Evolutionary conservation across 106 monocot genomes (phyloP), one percentile per base, ranked within the genome.

Genomic region (Triglochin maritima): DNA sequence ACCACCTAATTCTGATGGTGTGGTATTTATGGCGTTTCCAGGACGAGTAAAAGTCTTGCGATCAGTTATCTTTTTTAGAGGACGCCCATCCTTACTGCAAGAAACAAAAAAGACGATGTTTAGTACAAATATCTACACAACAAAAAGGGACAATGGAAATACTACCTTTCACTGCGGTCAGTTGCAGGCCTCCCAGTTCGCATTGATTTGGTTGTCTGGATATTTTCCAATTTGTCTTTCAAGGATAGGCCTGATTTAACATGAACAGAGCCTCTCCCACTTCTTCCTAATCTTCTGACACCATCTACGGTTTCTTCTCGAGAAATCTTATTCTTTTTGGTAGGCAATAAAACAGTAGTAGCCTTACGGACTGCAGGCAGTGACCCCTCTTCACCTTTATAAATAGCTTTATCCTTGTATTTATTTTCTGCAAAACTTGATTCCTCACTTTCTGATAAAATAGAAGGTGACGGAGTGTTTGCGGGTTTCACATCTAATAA

Each of bases 281-380:
- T 91, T 66, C 86, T 79, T 1, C 85, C 86, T 70, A 86, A 88
- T 63, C 86, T 88, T 57, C 91, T 70, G 52, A 95, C 79, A 58
- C 87, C 95, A 73, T 86, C 84, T 70, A 77, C 84, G 69, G 70
- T 71, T 62, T 88, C 96, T 69, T 98, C 91, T 73, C 80, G 87
- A 41, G 69, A 52, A 70, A 68, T 16, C 77, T 75, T 89, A 47
- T 72, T 90, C 74, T 81, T 88, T 68, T 88, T 98, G n/a, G 71
- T 54, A 62, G 81, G 83, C 63, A 88, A 67, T 64, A 77, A 13
- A 57, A 66, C 76, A 57, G 58, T 46, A 29, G 29, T 29, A 29
- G 29, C 29, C 60, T 76, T 90, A 69, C 64, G 70, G 48, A 59
- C 49, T 59, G 57, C 63, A 75, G 78, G 78, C 47, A 77, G 41